Percentiles rank a stretch among this genome's conserved stretches.
phyloP scores from a whole-genome alignment of 371 early-diverging fungal species.

The Smittium mucronatum region DNA sequence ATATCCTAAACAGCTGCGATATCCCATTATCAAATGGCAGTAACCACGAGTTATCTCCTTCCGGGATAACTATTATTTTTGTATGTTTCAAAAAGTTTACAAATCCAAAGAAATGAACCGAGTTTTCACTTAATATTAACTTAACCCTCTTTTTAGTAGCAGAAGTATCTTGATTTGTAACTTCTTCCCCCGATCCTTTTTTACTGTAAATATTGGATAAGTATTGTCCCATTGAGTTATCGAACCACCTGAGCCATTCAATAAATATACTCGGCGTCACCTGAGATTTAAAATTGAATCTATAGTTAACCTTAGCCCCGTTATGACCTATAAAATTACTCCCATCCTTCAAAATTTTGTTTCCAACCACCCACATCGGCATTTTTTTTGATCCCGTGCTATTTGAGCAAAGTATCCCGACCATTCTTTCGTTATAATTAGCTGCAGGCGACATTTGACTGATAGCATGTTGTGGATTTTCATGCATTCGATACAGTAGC shows the following conservation, averaged over 20 bases:
- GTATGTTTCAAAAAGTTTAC: not conserved
- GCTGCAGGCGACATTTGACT: not conserved
- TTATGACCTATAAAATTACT: not conserved
- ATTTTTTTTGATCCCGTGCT: not conserved
- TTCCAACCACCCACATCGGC: not conserved
- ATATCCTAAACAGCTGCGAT: not conserved
- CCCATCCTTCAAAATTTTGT: not conserved
- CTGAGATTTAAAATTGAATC: not conserved
- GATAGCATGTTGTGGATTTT: not conserved
- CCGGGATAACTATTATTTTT: not conserved
- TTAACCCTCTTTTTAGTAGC: not conserved
- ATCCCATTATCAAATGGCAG: not conserved
- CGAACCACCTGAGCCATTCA: not conserved
- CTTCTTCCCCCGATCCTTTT: too few species aligned
- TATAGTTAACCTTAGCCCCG: not conserved
- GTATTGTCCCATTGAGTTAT: not conserved
- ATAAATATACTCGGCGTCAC: not conserved
- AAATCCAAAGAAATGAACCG: not conserved
- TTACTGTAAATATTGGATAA: too few species aligned
- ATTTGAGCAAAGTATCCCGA: not conserved
- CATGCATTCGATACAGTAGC: not conserved
- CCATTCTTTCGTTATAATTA: not conserved
- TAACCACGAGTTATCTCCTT: not conserved
- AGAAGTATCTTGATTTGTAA: not conserved
- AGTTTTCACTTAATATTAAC: not conserved